These are phyloP conservation scores for barley (Hordeum vulgare) DNA, from an alignment of 176 grass and related monocot genomes.

Conservation along the genomic window MorexV3_pseudomolecules_assembly NC_058523.1:129298883-129299382, in stretches of 20 bases:
- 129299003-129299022: conserved; percentile 81
- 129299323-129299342: conserved; percentile 11
- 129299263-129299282: conserved; percentile 12
- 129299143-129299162: conserved; percentile 67
- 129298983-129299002: conserved; percentile 94
- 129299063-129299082: conserved; percentile 52
- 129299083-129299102: conserved; percentile 90
- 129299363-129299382: not conserved
- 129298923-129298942: conserved; percentile 97
- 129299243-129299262: not conserved
- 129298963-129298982: conserved; percentile 80
- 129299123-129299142: conserved; percentile 80
- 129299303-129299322: conserved; percentile 37
- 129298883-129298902: conserved; percentile 66
- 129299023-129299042: conserved; percentile 96
- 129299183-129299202: conserved; percentile 53
- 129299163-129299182: conserved; percentile 72
- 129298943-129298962: conserved; percentile 77
- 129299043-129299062: conserved; percentile 77
- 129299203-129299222: conserved; percentile 4
- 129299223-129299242: not conserved
- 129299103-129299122: conserved; percentile 83
- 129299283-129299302: conserved; percentile 38
- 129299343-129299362: not conserved
- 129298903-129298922: conserved; percentile 70